Conservation (phyloP, 225 moss, liverwort and hornwort genomes). For the Anthoceros angustus region DNA sequence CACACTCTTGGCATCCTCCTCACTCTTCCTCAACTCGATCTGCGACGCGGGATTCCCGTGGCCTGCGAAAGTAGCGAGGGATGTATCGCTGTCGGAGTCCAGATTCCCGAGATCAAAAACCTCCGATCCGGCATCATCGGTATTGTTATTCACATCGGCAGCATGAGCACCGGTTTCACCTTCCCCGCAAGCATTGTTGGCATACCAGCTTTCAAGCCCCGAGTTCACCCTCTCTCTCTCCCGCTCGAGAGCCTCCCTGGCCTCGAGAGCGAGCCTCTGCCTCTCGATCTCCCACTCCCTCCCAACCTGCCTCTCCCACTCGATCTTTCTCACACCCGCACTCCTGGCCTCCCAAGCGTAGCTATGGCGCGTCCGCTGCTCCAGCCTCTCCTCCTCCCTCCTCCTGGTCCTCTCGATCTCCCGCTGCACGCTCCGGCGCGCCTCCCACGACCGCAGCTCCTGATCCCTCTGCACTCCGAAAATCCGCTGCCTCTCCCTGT, state of each 20-base stretch:
- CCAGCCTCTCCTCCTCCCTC: not conserved
- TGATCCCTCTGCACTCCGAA: not conserved
- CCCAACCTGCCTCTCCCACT: not conserved
- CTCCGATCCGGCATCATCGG: not conserved
- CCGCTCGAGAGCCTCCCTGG: not conserved
- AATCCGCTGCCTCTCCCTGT: not conserved
- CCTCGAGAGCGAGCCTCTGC: not conserved
- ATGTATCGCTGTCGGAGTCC: not conserved
- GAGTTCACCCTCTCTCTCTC: not conserved
- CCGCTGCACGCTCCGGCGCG: not conserved
- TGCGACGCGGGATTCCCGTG: not conserved
- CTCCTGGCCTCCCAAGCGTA: not conserved
- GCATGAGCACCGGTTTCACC: not conserved
- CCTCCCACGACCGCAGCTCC: not conserved
- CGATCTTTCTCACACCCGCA: conserved; percentile 3
- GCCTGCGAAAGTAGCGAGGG: not conserved
- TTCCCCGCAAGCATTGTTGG: not conserved
- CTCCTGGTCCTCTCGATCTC: not conserved
- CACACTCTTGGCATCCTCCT: too few species aligned
- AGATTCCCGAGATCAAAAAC: not conserved
- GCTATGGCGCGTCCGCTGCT: not conserved
- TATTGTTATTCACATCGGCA: not conserved
- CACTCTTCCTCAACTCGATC: too few species aligned
- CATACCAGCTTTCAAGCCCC: not conserved
- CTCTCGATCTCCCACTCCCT: not conserved